These are phyloP conservation scores for Apiotrichum sp. DNA, from an alignment of 1,284 basidiomycete genomes.

Conservation along the genomic window DNA sequence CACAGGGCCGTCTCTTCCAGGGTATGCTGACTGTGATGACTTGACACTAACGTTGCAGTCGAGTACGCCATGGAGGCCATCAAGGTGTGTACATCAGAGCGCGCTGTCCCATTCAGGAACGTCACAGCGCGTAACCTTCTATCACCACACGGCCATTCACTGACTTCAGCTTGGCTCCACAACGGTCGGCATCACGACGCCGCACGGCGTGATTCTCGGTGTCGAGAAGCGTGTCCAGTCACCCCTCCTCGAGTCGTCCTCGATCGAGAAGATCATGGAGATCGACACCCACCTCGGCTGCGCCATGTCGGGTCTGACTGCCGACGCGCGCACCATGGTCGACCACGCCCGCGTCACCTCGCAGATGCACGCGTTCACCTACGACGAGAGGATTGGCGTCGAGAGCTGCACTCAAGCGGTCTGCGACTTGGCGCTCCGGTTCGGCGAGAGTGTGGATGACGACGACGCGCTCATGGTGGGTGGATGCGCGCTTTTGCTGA, in stretches of 20 bases:
- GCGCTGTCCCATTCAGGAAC: no score
- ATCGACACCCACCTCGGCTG: constrained; percentile 94
- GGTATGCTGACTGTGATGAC: constrained; percentile 31
- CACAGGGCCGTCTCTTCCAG: constrained; percentile 50
- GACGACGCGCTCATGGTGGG: constrained; percentile 94
- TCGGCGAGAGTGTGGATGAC: constrained; percentile 98
- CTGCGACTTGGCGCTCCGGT: constrained; percentile 92
- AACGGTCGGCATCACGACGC: constrained; percentile 84
- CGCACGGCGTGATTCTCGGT: constrained; percentile 83
- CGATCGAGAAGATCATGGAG: constrained; percentile 99
- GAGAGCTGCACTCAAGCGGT: constrained; percentile 97
- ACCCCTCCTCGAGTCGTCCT: constrained; percentile 85
- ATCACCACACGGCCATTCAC: no score
- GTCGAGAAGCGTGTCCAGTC: constrained; percentile 99
- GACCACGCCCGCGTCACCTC: constrained; percentile 97
- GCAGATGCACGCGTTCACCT: constrained; percentile 95
- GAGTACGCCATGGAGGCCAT: constrained; percentile 99
- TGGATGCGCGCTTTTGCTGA: not conserved
- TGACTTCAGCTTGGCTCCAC: constrained; percentile 81
- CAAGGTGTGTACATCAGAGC: constrained; percentile 57
- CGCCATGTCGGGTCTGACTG: constrained; percentile 96
- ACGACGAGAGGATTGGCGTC: constrained; percentile 94
- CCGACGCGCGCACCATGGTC: constrained; percentile 98
- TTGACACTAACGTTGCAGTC: constrained; percentile 53
- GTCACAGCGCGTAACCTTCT: not conserved